Evolutionary conservation across 257 asterid species (phyloP).

Genomic region (Solanum pinnatisectum): DNA sequence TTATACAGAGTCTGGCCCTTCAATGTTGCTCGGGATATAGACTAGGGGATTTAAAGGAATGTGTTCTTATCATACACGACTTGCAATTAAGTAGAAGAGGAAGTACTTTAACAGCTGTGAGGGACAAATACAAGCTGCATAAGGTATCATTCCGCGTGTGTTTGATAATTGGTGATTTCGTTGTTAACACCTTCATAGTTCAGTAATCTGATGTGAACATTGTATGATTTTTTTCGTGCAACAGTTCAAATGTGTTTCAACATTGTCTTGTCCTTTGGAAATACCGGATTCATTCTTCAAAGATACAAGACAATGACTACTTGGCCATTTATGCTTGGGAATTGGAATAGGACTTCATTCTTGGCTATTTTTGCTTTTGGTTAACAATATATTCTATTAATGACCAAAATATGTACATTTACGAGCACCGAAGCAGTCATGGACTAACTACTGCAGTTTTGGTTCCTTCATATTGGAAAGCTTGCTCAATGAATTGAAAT

Average conservation of each 20-base stretch:
- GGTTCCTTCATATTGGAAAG: background rate
- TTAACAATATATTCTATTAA: background rate
- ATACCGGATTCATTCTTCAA: slow-evolving; percentile 38
- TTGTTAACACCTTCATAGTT: background rate
- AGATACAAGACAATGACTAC: background rate
- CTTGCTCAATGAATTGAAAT: background rate
- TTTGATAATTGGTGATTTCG: background rate
- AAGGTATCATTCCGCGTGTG: slow-evolving; percentile 27
- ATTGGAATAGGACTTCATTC: background rate
- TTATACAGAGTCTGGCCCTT: slow-evolving; percentile 23
- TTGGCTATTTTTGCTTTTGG: background rate
- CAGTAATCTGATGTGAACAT: background rate
- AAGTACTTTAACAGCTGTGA: slow-evolving; percentile 38
- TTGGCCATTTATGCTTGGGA: background rate
- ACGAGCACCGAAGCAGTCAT: background rate
- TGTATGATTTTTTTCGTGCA: background rate
- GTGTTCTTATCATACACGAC: slow-evolving; percentile 52
- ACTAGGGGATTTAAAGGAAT: slow-evolving; percentile 53
- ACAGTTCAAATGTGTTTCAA: slow-evolving; percentile 78
- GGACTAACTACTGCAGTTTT: background rate
- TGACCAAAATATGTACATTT: background rate
- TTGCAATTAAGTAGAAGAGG: slow-evolving; percentile 56
- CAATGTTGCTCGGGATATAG: slow-evolving; percentile 47
- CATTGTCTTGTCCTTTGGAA: slow-evolving; percentile 32
- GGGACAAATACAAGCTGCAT: slow-evolving; percentile 71